Base-by-base conservation (phyloP, 1,284 basidiomycete genomes). In the Cryptococcus neoformans region DNA sequence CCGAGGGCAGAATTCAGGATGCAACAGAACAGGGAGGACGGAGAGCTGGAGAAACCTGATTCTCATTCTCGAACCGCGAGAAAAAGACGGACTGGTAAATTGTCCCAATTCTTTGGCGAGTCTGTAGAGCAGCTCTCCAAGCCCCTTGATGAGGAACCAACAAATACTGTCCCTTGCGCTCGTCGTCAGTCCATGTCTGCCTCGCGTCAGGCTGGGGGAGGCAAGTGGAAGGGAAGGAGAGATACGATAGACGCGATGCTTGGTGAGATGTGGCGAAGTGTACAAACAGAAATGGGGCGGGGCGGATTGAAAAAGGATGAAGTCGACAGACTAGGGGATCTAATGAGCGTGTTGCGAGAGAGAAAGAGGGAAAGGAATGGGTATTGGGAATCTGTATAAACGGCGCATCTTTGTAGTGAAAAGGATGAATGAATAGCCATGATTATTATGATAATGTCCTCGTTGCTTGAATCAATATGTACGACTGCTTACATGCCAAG, bases 381-480 rank as follows among this genome's bases (percentile, higher is more conserved):
- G 62, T 60, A 12, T 74, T 72, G 35, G 69, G 78, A 45, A 78
- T 81, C 75, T 76, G 69, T 14, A 34, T 10, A 17, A n/a, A 49
- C 9, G n/a, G 17, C 44, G 21, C 21, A 21, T 21, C 21, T 21
- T 21, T 21, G 21, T 21, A 21, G 21, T 21, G 21, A 21, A 21
- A 21, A 21, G 21, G 21, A 21, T 21, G 21, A 21, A 21, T 21
- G 21, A 21, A 21, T 21, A 21, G 21, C 21, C 21, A 21, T 21
- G 40, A n/a, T 41, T 11, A 12, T 41, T 41, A n/a, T 41, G 40
- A 41, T 41, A 12, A 93, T 49, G 78, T 85, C 92, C 57, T 96
- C 94, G 98, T n/a, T 11, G n/a, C 40, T 4, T 41, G 10, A 11
- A 11, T 41, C n/a, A 10, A 11, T 41, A 11, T 41, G 10, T 41